phyloP scores from a whole-genome alignment of 1,284 basidiomycete species.

The Xerocomus minutiporus region DNA sequence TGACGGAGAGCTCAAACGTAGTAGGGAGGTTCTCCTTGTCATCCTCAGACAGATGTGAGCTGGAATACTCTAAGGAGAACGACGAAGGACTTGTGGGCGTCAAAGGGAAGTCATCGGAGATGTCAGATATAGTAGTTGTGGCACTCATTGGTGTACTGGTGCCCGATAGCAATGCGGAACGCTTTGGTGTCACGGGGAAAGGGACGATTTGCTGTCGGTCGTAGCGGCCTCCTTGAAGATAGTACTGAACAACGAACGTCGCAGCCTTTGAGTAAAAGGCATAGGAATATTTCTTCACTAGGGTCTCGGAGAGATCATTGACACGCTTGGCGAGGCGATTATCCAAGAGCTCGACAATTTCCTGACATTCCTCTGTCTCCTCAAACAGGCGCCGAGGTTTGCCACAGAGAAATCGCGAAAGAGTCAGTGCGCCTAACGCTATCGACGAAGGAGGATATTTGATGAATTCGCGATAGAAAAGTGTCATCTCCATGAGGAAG shows the following conservation, averaged over 20 bases:
- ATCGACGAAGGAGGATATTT: constrained; percentile 82
- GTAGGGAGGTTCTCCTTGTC: constrained; percentile 77
- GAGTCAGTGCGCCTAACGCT: constrained; percentile 81
- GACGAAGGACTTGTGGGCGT: constrained; percentile 69
- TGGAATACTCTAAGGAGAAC: constrained; percentile 52
- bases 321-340: constrained; percentile 79
- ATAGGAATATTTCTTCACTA: constrained; percentile 97
- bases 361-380: constrained; percentile 71
- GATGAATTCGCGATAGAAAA: constrained; percentile 96
- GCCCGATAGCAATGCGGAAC: constrained; percentile 45
- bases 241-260: constrained; percentile 88
- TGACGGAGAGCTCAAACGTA: constrained; percentile 63
- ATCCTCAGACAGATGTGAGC: constrained; percentile 50
- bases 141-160: constrained; percentile 69
- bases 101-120: constrained; percentile 75
- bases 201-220: constrained; percentile 45
- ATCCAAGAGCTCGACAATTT: constrained; percentile 84
- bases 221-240: constrained; percentile 75
- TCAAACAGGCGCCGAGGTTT: constrained; percentile 74
- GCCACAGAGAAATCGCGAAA: constrained; percentile 84
- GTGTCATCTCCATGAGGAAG: constrained; percentile 97
- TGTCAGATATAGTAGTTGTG: constrained; percentile 65
- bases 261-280: constrained; percentile 94
- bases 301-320: constrained; percentile 86
- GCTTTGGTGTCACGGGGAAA: constrained; percentile 69